Evolutionary conservation across 1,284 basidiomycete genomes (phyloP), one percentile per base, ranked within the genome.

Genomic region (Leccinum discolor): DNA sequence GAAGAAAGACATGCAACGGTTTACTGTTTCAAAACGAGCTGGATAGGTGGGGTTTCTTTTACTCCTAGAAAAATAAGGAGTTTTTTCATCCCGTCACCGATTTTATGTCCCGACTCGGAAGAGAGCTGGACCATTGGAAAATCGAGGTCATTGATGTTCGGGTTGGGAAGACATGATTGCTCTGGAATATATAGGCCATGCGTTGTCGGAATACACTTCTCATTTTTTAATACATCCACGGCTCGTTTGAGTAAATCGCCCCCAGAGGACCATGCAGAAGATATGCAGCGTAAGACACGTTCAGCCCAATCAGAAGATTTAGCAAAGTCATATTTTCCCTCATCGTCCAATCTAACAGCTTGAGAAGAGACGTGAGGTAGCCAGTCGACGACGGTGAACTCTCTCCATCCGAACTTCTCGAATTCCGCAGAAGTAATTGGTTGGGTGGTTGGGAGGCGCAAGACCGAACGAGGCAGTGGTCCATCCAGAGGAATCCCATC

Each of bases 51-150:
- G 70, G 94, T 70, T 89, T 91, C 18, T 93, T 85, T 85, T 7
- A 98, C 93, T 10, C 94, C 94, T 1, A 98, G 80, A 0, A 83
- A 84, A 54, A 87, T 80, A 6, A 98, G 78, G 56, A 98, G 79
- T 71, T 86, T 88, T 72, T 95, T 93, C 66, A 95, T 74, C 7
- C 83, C 80, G 6, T 29, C 26, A 29, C 26, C 8, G 26, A 29
- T 29, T 29, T 29, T 6, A 29, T 7, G 26, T 29, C 26, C 90
- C n/a, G n/a, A n/a, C n/a, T n/a, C n/a, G n/a, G n/a, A n/a, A n/a
- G n/a, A n/a, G 40, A 98, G 79, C 1, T 82, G 85, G 4, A 96
- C 88, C 26, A 94, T 88, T 2, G 94, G 89, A 7, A 97, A 80
- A 59, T 59, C 56, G 4, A 18, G 59, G 2, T 38, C 82, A 69